phyloP scores from a whole-genome alignment of 768 basidiomycete species.

The Leccinum subgranulosum region DNA sequence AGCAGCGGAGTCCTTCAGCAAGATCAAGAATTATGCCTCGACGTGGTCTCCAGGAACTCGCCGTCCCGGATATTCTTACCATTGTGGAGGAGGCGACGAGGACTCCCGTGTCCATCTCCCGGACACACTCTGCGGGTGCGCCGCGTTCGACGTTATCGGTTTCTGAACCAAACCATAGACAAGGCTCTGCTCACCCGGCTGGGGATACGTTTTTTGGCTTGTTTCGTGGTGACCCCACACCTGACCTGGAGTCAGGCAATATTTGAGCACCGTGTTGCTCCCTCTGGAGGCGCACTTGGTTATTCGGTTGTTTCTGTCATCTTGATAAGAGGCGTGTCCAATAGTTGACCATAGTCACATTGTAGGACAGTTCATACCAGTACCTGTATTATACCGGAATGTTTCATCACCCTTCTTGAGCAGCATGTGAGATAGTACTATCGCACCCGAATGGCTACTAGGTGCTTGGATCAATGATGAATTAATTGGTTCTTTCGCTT shows the following conservation, averaged over 20 bases:
- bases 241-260: neutral
- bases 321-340: neutral
- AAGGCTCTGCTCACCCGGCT: neutral
- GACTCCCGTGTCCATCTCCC: neutral
- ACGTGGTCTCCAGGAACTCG: neutral
- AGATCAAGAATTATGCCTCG: neutral
- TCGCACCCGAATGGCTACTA: no score
- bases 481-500: neutral
- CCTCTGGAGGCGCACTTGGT: neutral
- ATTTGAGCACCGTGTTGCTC: neutral
- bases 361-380: neutral
- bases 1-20: neutral
- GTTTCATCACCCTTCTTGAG: neutral
- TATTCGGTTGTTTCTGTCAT: no score
- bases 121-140: neutral
- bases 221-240: neutral
- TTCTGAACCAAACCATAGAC: neutral
- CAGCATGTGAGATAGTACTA: no score
- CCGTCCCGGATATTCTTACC: slow-evolving; percentile 2
- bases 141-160: neutral
- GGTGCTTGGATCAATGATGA: no score
- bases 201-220: neutral
- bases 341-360: neutral
- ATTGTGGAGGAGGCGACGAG: slow-evolving; percentile 8
- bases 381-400: neutral